Percentiles rank a stretch among this genome's conserved stretches.
These are phyloP conservation scores for Rossbeevera mucosa DNA, from an alignment of 768 basidiomycete genomes.

Conservation along the genomic window DNA sequence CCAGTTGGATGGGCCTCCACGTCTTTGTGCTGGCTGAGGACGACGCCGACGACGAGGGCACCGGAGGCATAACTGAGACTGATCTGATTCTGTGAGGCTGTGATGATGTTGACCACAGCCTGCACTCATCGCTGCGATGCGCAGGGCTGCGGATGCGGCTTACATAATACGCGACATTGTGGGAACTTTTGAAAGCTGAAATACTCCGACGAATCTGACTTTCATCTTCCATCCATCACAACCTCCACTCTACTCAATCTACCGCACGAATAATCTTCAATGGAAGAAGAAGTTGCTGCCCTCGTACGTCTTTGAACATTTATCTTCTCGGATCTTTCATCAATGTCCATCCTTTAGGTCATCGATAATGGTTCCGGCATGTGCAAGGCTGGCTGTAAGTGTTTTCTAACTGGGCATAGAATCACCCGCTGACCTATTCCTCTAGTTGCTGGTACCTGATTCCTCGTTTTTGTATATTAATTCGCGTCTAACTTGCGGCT, in stretches of 20 bases:
- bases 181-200: constrained; percentile 20
- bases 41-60: constrained; percentile 16
- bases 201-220: constrained; percentile 23
- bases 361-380: constrained; percentile 97
- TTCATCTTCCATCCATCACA: constrained; percentile 18
- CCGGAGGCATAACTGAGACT: no score
- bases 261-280: constrained; percentile 29
- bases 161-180: constrained; percentile 2
- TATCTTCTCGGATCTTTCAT: constrained; percentile 1
- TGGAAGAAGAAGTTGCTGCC: constrained; percentile 67
- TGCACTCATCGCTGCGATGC: no score
- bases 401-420: constrained; percentile 7
- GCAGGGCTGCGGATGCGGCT: background rate
- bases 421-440: constrained; percentile 18
- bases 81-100: background rate
- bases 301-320: constrained; percentile 32
- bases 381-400: constrained; percentile 99
- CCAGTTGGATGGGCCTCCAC: no score
- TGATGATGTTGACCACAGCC: background rate
- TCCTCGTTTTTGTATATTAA: background rate
- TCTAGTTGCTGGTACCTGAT: constrained; percentile 58
- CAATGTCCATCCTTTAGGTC: constrained; percentile 44
- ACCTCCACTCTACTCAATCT: constrained; percentile 18
- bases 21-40: constrained; percentile 16
- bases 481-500: constrained; percentile 7